A percentile compares a stretch with the other conserved stretches of the same genome.
Conservation (phyloP, 805 yeast species). For the Phaffomyces antillensis region DNA sequence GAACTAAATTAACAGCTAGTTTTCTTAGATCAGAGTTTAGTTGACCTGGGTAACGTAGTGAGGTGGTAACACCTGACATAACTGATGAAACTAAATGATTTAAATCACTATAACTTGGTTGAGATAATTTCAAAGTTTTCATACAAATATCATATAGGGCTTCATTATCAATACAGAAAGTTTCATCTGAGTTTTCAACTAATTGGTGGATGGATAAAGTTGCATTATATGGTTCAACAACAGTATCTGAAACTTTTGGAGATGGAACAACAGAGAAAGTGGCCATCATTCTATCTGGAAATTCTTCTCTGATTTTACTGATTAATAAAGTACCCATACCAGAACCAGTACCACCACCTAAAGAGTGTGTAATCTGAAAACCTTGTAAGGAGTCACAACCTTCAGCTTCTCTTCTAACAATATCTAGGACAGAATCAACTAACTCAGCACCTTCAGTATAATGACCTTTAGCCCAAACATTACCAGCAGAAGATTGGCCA, state of each 20-base stretch:
- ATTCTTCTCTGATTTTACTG: slow-evolving; percentile 87
- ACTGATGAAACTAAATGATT: slow-evolving; percentile 95
- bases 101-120: slow-evolving; percentile 82
- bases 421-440: slow-evolving; percentile 88
- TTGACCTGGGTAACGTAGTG: slow-evolving; percentile 95
- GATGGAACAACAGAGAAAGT: slow-evolving; percentile 99
- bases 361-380: slow-evolving; percentile 90
- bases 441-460: slow-evolving; percentile 96
- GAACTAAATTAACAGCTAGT: slow-evolving; percentile 97
- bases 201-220: slow-evolving; percentile 96
- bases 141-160: slow-evolving; percentile 98
- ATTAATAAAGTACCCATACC: slow-evolving; percentile 93
- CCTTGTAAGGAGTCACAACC: slow-evolving; percentile 98
- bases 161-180: slow-evolving; percentile 98
- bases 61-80: slow-evolving; percentile 95
- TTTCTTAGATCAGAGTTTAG: slow-evolving; percentile 96
- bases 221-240: slow-evolving; percentile 97
- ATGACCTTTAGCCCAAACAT: slow-evolving; percentile 98
- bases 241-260: slow-evolving; percentile 94
- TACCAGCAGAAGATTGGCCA: slow-evolving; percentile 98
- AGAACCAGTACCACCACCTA: slow-evolving; percentile 99
- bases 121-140: slow-evolving; percentile 83
- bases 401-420: slow-evolving; percentile 92
- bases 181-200: slow-evolving; percentile 96
- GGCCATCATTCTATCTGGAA: slow-evolving; percentile 93